Evolutionary conservation across 2,329 filamentous ascomycete genomes (phyloP).

Genomic region (Colletotrichum sp.): DNA sequence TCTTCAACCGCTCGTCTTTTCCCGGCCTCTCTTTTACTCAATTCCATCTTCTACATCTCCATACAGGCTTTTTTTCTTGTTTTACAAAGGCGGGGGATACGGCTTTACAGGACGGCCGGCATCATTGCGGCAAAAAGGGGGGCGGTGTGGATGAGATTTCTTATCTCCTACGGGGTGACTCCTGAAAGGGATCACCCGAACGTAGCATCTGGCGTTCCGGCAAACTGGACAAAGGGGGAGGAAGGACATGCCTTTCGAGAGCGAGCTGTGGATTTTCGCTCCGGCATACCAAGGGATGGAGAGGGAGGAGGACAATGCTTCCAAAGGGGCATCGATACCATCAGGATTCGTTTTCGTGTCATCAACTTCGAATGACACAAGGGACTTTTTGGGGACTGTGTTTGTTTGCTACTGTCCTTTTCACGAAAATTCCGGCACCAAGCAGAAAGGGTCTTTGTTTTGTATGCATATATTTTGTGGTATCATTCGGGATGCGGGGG

Average conservation of each 20-base stretch:
- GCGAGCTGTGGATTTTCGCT: background rate
- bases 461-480: background rate
- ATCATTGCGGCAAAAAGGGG: background rate
- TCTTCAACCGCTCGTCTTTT: background rate
- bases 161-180: background rate
- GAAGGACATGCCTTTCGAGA: fast-evolving
- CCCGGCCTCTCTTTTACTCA: background rate
- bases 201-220: background rate
- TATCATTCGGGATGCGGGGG: background rate
- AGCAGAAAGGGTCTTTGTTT: background rate
- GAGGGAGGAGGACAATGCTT: background rate
- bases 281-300: background rate
- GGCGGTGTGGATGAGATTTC: background rate
- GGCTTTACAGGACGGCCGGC: background rate
- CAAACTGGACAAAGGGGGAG: background rate
- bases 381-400: background rate
- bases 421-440: background rate
- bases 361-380: background rate
- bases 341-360: background rate
- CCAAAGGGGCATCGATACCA: background rate
- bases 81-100: background rate
- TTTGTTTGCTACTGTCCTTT: background rate
- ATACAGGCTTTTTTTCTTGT: background rate
- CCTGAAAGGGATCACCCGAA: background rate
- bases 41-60: background rate